phyloP scores from a whole-genome alignment of 1,139 yeast genomes.

The Yamadazyma buinensis region DNA sequence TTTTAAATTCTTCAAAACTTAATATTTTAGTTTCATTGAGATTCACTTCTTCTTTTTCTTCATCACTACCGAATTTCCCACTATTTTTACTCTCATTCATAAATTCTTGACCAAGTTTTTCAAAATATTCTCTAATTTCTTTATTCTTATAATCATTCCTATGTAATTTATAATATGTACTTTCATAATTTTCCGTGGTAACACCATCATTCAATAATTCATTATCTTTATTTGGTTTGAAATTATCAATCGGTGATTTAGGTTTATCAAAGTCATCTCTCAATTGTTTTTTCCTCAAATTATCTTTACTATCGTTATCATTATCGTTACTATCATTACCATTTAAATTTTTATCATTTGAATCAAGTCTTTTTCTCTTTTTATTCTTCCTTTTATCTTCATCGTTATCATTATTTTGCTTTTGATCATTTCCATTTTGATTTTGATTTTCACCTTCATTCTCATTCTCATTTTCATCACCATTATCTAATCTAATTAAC shows the following conservation, averaged over 20 bases:
- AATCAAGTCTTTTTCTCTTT: conserved; percentile 2
- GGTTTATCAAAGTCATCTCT: conserved; percentile 15
- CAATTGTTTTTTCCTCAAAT: conserved; percentile 11
- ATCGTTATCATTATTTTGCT: neutral
- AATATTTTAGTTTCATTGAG: conserved; percentile 23
- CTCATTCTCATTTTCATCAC: conserved; percentile 18
- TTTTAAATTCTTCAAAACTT: conserved; percentile 25
- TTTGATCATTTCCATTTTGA: neutral
- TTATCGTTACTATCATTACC: neutral
- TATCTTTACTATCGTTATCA: conserved; percentile 1
- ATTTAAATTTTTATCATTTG: conserved; percentile 3
- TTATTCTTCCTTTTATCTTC: neutral
- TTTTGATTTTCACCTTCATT: conserved; percentile 2
- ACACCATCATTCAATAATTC: conserved; percentile 38
- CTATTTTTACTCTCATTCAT: conserved; percentile 8
- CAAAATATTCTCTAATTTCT: conserved; percentile 23
- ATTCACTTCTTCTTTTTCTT: conserved; percentile 4
- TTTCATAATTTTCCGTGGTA: conserved; percentile 47
- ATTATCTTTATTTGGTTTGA: conserved; percentile 36
- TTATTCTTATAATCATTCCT: conserved; percentile 48
- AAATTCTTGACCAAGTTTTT: conserved; percentile 21
- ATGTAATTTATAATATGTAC: conserved; percentile 45
- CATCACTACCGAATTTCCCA: conserved; percentile 8
- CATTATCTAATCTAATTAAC: conserved; percentile 28
- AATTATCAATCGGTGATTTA: conserved; percentile 9